Evolutionary conservation across 2,329 filamentous ascomycete genomes (phyloP), one percentile per base, ranked within the genome.

Genomic region (Hymenoscyphus scutula): DNA sequence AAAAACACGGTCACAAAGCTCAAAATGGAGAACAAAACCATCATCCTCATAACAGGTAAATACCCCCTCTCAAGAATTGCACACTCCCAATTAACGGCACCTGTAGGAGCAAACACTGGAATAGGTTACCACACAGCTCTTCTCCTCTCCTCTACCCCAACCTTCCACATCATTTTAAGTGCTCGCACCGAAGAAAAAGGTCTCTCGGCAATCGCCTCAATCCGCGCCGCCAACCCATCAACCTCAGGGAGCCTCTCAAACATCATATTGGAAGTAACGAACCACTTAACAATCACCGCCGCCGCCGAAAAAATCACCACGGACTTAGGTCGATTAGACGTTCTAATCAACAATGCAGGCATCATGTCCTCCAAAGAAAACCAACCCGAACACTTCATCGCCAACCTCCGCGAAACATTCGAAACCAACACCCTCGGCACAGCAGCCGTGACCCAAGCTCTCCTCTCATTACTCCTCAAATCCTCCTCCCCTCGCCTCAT

Each of bases 281-380:
- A 23, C n/a, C 27, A 75, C 48, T 68, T 65, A 1, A 72, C 73
- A 17, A 76, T 76, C 64, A 25, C 65, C 2, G 65, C 65, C 0
- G 73, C 73, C 1, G 71, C 69, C 10, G 62, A 69, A 13, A 60
- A 65, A 51, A 63, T 76, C 37, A 60, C 69, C 55, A 56, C 64
- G 5, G 65, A 67, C n/a, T 66, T 67, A 23, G 74, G 70, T n/a
- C 64, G 69, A 15, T 55, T 77, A 4, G 74, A 77, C 56, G 68
- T 72, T 6, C 60, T 77, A 7, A 65, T 77, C 25, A 77, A 77
- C 64, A 77, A 71, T 41, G 68, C 68, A 15, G 69, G 67, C 25
- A 57, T 65, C 3, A 38, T 37, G 15, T 23, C 45, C 5, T 27
- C 38, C 5, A 38, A 29, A 3, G 17, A 32, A n/a, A 38, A 17